Conservation (phyloP, 805 yeast genomes). For the Blastobotrys mokoenaii region DNA sequence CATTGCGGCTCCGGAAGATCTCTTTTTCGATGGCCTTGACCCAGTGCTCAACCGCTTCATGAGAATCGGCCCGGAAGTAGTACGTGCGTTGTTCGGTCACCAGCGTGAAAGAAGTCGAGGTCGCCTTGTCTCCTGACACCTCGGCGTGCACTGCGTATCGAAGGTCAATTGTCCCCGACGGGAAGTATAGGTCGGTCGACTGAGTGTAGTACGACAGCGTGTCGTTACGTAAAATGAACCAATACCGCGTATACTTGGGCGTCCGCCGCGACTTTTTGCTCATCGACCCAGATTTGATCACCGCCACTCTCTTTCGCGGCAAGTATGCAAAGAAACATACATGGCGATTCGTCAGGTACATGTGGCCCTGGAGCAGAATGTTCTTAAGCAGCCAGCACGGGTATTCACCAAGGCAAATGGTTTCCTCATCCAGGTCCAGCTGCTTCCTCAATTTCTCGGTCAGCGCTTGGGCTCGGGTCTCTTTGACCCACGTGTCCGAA, state of each 20-base stretch:
- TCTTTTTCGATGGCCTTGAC: slow-evolving; percentile 63
- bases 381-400: slow-evolving; percentile 77
- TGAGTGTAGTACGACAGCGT: slow-evolving; percentile 59
- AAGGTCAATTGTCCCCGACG: slow-evolving; percentile 65
- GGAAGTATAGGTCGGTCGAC: slow-evolving; percentile 80
- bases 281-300: slow-evolving; percentile 44
- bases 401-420: slow-evolving; percentile 35
- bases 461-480: slow-evolving; percentile 15
- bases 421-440: slow-evolving; percentile 17
- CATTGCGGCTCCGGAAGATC: slow-evolving; percentile 64
- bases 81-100: slow-evolving; percentile 50
- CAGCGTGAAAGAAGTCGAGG: slow-evolving; percentile 38
- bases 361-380: slow-evolving; percentile 78
- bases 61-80: slow-evolving; percentile 64
- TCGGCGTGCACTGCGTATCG: slow-evolving; percentile 55
- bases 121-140: slow-evolving; percentile 7
- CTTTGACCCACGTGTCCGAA: not conserved
- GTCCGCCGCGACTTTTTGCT: slow-evolving; percentile 34
- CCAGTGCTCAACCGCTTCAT: slow-evolving; percentile 74
- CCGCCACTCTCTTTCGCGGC: slow-evolving; percentile 44
- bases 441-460: slow-evolving; percentile 17
- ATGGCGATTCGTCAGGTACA: slow-evolving; percentile 58
- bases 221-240: slow-evolving; percentile 72
- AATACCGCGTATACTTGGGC: slow-evolving; percentile 44
- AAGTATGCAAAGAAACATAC: slow-evolving; percentile 71